A percentile compares a stretch with the other conserved stretches of the same genome.
Conservation (phyloP, 192 early-diverging fungal species). For the Coemansia sp. region DNA sequence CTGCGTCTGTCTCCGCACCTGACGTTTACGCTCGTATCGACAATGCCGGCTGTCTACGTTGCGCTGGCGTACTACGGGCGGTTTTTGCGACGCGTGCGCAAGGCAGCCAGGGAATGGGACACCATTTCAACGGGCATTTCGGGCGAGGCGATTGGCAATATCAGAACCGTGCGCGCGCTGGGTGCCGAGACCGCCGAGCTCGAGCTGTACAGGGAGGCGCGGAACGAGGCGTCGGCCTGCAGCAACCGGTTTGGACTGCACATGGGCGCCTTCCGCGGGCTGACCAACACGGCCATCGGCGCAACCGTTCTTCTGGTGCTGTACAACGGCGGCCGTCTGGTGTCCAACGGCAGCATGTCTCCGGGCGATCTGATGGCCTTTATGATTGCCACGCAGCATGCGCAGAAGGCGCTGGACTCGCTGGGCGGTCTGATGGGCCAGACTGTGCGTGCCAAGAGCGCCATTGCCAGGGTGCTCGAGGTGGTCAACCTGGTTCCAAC, state of each 20-base stretch:
- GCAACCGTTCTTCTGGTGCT: constrained; percentile 60
- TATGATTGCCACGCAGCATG: constrained; percentile 63
- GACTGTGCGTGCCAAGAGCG: constrained; percentile 57
- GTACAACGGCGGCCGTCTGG: constrained; percentile 53
- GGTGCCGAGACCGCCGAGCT: constrained; percentile 60
- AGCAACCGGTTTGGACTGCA: constrained; percentile 59
- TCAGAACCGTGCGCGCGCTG: constrained; percentile 66
- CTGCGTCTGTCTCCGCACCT: constrained; percentile 57
- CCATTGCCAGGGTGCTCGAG: constrained; percentile 60
- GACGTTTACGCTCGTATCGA: constrained; percentile 55
- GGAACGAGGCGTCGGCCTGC: constrained; percentile 37
- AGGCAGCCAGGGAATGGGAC: constrained; percentile 50
- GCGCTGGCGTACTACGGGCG: constrained; percentile 58
- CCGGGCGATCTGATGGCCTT: constrained; percentile 65
- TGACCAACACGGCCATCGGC: constrained; percentile 63
- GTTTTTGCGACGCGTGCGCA: constrained; percentile 56
- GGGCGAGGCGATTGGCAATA: constrained; percentile 58
- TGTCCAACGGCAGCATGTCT: constrained; percentile 54
- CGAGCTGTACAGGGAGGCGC: constrained; percentile 48
- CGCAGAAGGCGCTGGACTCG: constrained; percentile 62
- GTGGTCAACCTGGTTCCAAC: constrained; percentile 48
- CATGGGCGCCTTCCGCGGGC: constrained; percentile 64
- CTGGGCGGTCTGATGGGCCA: constrained; percentile 64
- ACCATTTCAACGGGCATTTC: constrained; percentile 58
- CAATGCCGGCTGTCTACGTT: constrained; percentile 58